phyloP scores from a whole-genome alignment of 495 filamentous ascomycete species.

The Lasiosphaeria miniovina region DNA sequence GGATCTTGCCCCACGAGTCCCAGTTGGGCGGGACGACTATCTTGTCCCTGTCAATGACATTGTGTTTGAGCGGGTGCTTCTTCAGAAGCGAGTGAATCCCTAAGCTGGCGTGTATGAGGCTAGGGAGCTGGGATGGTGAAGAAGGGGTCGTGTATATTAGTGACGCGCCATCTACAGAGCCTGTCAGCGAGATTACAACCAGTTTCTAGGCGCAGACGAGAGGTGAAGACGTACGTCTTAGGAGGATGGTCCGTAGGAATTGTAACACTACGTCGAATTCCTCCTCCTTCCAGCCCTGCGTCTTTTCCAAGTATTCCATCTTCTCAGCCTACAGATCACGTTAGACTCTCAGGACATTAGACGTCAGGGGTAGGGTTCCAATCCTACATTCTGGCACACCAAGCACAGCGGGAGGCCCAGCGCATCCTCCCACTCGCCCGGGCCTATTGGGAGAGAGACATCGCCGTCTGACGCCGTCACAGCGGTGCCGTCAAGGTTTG shows the following conservation, averaged over 20 bases:
- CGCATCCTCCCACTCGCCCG: constrained; percentile 91
- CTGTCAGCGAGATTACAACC: constrained; percentile 17
- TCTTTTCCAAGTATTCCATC: constrained; percentile 82
- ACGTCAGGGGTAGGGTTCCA: constrained; percentile 3
- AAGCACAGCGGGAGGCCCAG: constrained; percentile 87
- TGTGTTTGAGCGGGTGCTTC: constrained; percentile 81
- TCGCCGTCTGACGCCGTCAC: constrained; percentile 50
- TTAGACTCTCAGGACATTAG: not conserved
- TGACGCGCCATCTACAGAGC: constrained; percentile 71
- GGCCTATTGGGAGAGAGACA: constrained; percentile 74
- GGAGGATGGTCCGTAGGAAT: constrained; percentile 77
- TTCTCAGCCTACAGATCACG: constrained; percentile 66
- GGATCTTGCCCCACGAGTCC: constrained; percentile 98
- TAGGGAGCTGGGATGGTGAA: constrained; percentile 72
- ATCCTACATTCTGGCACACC: constrained; percentile 83
- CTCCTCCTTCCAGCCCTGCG: constrained; percentile 87
- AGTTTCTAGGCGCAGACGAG: not conserved
- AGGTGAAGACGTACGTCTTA: constrained; percentile 64
- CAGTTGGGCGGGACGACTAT: constrained; percentile 92
- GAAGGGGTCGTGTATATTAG: constrained; percentile 88
- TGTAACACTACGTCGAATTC: constrained; percentile 91
- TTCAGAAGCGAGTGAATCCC: constrained; percentile 87
- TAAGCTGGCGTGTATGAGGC: constrained; percentile 79
- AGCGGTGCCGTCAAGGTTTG: constrained; percentile 47
- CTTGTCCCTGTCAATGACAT: constrained; percentile 94